Conservation (phyloP, 2,329 filamentous ascomycete genomes). For the Uncinocarpus reesii region DNA sequence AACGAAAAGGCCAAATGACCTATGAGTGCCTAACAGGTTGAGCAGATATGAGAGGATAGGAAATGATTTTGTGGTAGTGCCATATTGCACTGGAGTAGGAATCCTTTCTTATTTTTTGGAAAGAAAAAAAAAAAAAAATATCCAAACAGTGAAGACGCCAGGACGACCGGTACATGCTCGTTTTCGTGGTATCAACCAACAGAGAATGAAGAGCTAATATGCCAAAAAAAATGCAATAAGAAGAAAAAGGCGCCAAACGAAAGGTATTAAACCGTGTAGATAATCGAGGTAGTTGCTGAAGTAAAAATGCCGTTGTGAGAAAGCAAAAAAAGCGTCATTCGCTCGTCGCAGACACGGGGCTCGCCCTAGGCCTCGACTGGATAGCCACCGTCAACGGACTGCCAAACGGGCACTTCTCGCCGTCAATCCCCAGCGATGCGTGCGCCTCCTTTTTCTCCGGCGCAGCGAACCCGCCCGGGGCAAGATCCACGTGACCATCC, state of each 20-base stretch:
- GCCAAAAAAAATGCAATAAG: not conserved
- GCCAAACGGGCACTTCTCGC: not conserved
- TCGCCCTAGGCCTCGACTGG: not conserved
- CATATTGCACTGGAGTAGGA: not conserved
- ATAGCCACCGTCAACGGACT: not conserved
- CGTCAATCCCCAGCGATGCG: not conserved
- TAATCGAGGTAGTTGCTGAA: not conserved
- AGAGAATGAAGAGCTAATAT: conserved; percentile 1
- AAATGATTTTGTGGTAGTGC: not conserved
- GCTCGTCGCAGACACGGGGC: not conserved
- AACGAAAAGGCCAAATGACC: not conserved
- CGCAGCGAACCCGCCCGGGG: not conserved
- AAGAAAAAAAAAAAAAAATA: not conserved
- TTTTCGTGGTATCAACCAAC: conserved; percentile 10
- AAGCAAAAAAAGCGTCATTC: not conserved
- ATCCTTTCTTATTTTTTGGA: no score
- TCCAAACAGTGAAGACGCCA: not conserved
- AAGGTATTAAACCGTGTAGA: not conserved
- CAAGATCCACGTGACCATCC: conserved; percentile 13
- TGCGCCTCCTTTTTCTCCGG: not conserved
- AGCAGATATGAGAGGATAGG: not conserved
- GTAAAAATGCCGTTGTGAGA: not conserved
- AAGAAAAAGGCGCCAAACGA: not conserved
- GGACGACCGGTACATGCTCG: conserved; percentile 12
- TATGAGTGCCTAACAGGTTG: no score